Base-by-base conservation (phyloP, 2,329 filamentous ascomycete genomes). In the Tolypocladium tundrense region DNA sequence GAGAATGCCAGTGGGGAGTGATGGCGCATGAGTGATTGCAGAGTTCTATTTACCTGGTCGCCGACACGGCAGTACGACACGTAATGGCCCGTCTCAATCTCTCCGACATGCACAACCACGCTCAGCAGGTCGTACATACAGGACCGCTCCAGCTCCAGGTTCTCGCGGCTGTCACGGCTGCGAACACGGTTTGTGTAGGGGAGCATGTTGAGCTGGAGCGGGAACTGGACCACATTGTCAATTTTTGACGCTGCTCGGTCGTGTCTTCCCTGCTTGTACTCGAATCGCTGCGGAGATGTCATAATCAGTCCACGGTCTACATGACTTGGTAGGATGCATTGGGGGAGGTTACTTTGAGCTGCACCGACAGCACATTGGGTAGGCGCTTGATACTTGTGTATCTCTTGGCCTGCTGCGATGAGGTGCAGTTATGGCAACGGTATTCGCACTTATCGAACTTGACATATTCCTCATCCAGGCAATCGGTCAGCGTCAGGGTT, bases 81-180 rank as follows among this genome's bases (percentile, higher is more conserved):
- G 68, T 96, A 97, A 69, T 97, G 91, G 19, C 92, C 93, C 1
- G 90, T 91, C 66, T 97, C 91, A 58, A 97, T 88, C 71, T 93
- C 91, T 55, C 93, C 93, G 60, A 95, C 90, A 68, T 97, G 93
- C 43, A 96, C 92, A 27, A 97, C 88, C 3, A 96, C 92, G 61
- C 89, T 91, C 21, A 92, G 82, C 1, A 97, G 81, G 64, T 96
- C 91, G 70, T 97, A 97, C 6, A 88, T 84, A 67, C 88, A 91
- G 6, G 82, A 86, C 65, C 83, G 77, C 57, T 79, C 79, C 21
- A 87, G 70, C 65, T 86, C 83, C 52, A 83, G 75, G 62, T 76
- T 79, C 59, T 84, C 79, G 43, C 78, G 72, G 52, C 69, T 74
- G 60, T 84, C 79, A 53, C 77, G 70, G 54, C 67, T 72, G 59